Evolutionary conservation across 2,329 filamentous ascomycete genomes (phyloP).

Genomic region (Daldinia sp.): DNA sequence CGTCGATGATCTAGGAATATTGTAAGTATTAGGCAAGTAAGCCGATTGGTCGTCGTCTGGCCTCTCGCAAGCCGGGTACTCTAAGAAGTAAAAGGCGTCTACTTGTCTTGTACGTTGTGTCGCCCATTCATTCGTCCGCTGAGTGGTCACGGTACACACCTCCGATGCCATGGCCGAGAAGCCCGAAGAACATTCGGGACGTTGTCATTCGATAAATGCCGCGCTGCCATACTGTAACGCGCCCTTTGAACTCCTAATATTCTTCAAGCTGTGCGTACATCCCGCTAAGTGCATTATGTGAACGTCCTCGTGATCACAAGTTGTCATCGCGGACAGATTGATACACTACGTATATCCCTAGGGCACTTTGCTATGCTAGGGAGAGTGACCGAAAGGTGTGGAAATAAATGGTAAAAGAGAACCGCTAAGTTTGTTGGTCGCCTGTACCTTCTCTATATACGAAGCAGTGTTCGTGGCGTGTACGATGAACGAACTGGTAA

Average conservation of each 20-base stretch:
- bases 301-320: slow-evolving; percentile 2
- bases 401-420: slow-evolving; percentile 14
- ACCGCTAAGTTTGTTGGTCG: slow-evolving; percentile 6
- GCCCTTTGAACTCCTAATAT: not conserved
- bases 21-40: slow-evolving; percentile 15
- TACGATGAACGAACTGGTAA: slow-evolving; percentile 14
- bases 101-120: slow-evolving; percentile 19
- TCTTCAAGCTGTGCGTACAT: slow-evolving; percentile 3
- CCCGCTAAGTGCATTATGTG: slow-evolving; percentile 8
- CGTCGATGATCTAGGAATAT: slow-evolving; percentile 21
- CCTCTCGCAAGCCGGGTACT: slow-evolving; percentile 13
- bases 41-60: slow-evolving; percentile 21
- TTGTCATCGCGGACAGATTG: not conserved
- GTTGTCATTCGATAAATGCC: slow-evolving; percentile 26
- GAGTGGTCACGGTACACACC: slow-evolving; percentile 21
- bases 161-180: slow-evolving; percentile 16
- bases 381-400: slow-evolving; percentile 10
- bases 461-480: not conserved
- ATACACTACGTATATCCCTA: not conserved
- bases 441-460: slow-evolving; percentile 16
- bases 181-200: slow-evolving; percentile 9
- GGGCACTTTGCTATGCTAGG: not conserved
- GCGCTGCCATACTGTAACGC: slow-evolving; percentile 22
- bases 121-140: slow-evolving; percentile 25
- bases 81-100: slow-evolving; percentile 1